phyloP scores from a whole-genome alignment of 441 rosid genomes.

The Jatropha multifida region DNA sequence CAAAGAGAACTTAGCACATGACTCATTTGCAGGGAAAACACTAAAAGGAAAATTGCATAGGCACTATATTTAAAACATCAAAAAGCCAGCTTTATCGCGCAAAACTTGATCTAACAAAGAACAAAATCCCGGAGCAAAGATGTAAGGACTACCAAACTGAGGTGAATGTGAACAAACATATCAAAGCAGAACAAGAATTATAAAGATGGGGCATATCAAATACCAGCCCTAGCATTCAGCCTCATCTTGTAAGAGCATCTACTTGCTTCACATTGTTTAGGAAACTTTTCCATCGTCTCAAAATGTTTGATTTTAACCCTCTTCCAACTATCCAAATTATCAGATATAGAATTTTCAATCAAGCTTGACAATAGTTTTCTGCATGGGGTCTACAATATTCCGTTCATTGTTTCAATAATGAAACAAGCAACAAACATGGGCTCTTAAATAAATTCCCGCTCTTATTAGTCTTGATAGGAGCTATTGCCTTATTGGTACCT shows the following conservation, averaged over 20 bases:
- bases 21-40: not conserved
- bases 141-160: not conserved
- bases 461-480: conserved; percentile 4
- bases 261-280: not conserved
- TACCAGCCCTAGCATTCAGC: not conserved
- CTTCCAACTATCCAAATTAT: not conserved
- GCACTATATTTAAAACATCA: not conserved
- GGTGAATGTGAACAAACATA: not conserved
- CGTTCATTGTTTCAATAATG: not conserved
- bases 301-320: not conserved
- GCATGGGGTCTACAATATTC: not conserved
- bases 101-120: not conserved
- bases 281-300: not conserved
- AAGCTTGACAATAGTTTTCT: conserved; percentile 2
- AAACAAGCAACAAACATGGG: not conserved
- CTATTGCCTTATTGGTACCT: too few relatives aligned
- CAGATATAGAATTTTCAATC: not conserved
- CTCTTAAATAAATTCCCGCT: not conserved
- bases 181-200: not conserved
- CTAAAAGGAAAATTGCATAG: not conserved
- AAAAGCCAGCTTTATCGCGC: not conserved
- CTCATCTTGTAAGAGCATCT: not conserved
- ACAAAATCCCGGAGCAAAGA: not conserved
- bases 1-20: not conserved
- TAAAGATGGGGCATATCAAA: not conserved